Percentiles rank a stretch among this genome's conserved stretches.
These are phyloP conservation scores for Pythium dissimile DNA, from an alignment of 352 stramenopile genomes.

Conservation along the genomic window DNA sequence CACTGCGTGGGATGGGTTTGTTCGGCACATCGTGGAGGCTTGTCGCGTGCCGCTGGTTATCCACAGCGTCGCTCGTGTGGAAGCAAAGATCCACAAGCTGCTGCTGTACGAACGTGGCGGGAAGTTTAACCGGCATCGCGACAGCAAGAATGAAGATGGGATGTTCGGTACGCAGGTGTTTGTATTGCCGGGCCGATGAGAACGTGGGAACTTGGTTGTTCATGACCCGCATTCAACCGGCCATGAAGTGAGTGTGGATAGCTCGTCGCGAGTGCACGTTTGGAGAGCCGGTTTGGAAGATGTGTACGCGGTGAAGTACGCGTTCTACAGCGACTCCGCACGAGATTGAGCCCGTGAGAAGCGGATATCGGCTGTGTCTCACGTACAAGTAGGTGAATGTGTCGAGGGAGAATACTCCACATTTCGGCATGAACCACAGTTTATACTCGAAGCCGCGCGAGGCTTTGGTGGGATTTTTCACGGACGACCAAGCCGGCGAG, in stretches of 20 bases:
- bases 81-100: constrained; percentile 40
- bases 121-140: neutral
- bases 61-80: neutral
- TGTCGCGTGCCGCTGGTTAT: constrained; percentile 11
- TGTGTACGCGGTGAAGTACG: constrained; percentile 13
- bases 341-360: constrained; percentile 13
- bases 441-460: neutral
- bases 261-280: neutral
- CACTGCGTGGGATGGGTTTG: neutral
- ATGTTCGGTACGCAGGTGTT: constrained; percentile 53
- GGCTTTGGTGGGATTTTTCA: too few relatives aligned
- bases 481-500: too few relatives aligned
- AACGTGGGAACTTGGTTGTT: constrained; percentile 9
- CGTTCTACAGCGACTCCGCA: constrained; percentile 21
- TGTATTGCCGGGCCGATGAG: constrained; percentile 24
- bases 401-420: neutral
- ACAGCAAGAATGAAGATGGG: constrained; percentile 29
- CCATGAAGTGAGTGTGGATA: neutral
- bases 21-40: constrained; percentile 1
- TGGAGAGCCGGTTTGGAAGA: neutral
- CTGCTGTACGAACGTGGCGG: constrained; percentile 28
- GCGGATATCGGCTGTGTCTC: constrained; percentile 16
- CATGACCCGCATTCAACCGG: neutral
- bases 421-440: neutral
- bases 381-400: constrained; percentile 14